Base-by-base conservation (phyloP, 2,329 filamentous ascomycete genomes). In the Sclerotinia subarctica region DNA sequence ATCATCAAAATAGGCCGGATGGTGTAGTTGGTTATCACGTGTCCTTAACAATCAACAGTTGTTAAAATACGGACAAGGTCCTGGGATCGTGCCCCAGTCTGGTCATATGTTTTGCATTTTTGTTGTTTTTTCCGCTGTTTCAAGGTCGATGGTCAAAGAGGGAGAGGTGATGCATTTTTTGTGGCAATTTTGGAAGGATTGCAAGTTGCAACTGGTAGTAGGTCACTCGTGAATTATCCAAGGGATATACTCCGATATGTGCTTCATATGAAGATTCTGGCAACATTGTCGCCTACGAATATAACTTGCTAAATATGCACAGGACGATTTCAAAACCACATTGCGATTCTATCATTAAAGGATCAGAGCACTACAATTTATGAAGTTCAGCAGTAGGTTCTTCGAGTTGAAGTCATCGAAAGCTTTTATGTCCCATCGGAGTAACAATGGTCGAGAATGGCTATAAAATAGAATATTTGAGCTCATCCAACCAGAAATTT, bases 21-120 rank as follows among this genome's bases (percentile, higher is more conserved):
- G 59, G 59, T 63, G 59, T 63, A 63, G 59, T 63, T 63, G 59
- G 46, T 63, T 63, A 63, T 63, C 59, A 63, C 59, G 59, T 63
- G 46, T 63, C 59, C 59, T 63, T 63, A 63, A 63, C 59, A 62
- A 51, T 38, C 38, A 38, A 38, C 1, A 51, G 19, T 15, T 62
- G 59, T 62, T 62, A 51, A 49, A 62, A 51, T 13, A 63, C 59
- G 59, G 59, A 63, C 46, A 63, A 63, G 59, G 59, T 63, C 59
- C 59, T 63, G 59, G 59, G 59, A 63, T 63, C 59, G 59, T 42
- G 46, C 59, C 59, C 59, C 59, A 63, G 59, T 51, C 47, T 63
- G 59, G 59, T 63, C 59, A 63, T 42, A 21, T 8, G 0, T 63
- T 63, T 63, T 62, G 32, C 15, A 13, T 15, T 63, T 38, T 38